Base-by-base conservation (phyloP, 129 eudicot species). In the Arctium minus region DNA sequence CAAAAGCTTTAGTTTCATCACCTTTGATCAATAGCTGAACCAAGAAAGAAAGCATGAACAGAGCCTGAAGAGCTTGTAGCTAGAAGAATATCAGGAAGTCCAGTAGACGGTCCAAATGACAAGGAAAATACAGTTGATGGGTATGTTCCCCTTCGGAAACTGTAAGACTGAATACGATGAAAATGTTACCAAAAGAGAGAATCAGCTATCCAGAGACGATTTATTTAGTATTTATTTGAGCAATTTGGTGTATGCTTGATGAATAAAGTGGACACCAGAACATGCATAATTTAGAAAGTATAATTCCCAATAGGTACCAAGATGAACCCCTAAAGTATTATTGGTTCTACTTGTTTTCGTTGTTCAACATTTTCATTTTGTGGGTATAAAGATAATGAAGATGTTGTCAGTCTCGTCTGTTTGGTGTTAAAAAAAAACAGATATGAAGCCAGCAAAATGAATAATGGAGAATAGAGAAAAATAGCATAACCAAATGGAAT, bases 11-110 rank as follows among this genome's bases (percentile, higher is more conserved):
- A 33, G 35, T 56, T 42, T 78, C 48, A 82, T 87, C 70, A 93
- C 99, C 99, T 92, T 85, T 95, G 91, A 85, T 85, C 89, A 32
- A 86, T 79, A 36, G 92, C 91, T 37, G 74, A 56, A 27, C 91
- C 92, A 75, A 95, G 94, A 80, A 80, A 81, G 81, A 95, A 95
- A 40, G 87, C 85, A 81, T 93, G 99, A 72, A 91, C 87, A 68
- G 99, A 89, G 72, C 99, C 99, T 8, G 99, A 90, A 40, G 97
- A 95, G 88, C 99, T 95, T 67, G 97, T 86, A 72, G 99, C 99
- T 46, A 89, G 83, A 79, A 95, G 93, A 87, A 93, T 71, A 85
- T 90, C 99, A 81, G 99, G 97, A 82, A 91, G 94, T 31, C 91
- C 92, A 30, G 48, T 56, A 22, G 97, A 91, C 13, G 97, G 94